These are phyloP conservation scores for Kwoniella dendrophila DNA, from an alignment of 768 basidiomycete species.

Conservation along the genomic window DNA sequence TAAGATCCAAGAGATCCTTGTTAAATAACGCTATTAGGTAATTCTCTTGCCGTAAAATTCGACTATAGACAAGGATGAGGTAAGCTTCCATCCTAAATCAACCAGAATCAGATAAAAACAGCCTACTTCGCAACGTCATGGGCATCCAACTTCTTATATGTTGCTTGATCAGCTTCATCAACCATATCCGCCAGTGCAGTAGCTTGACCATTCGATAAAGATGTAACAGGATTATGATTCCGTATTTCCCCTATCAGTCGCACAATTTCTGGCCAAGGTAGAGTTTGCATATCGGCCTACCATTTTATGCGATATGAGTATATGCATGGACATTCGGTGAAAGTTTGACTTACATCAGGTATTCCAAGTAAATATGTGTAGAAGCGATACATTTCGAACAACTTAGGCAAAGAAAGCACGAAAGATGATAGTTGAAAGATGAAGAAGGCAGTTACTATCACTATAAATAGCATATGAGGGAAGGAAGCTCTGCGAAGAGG, in stretches of 20 bases:
- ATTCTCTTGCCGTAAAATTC: constrained; percentile 97
- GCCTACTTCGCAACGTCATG: constrained; percentile 87
- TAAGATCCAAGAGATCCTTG: constrained; percentile 88
- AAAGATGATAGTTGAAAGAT: constrained; percentile 83
- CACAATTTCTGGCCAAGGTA: constrained; percentile 94
- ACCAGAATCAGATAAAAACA: neutral
- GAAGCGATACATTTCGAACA: constrained; percentile 93
- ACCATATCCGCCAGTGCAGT: constrained; percentile 61
- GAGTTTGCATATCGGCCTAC: constrained; percentile 95
- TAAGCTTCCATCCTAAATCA: neutral
- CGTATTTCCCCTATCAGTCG: constrained; percentile 84
- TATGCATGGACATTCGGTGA: neutral
- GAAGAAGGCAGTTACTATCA: constrained; percentile 83
- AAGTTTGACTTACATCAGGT: constrained; percentile 73
- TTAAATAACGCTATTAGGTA: constrained; percentile 98
- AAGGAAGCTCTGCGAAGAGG: constrained; percentile 37
- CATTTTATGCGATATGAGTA: too few relatives aligned
- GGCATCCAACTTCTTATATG: constrained; percentile 77
- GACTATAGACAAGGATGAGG: constrained; percentile 52
- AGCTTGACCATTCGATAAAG: constrained; percentile 58
- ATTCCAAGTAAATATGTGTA: constrained; percentile 91
- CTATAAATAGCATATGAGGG: constrained; percentile 46
- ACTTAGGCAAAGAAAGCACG: constrained; percentile 69
- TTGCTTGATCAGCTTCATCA: constrained; percentile 57
- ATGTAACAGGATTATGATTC: constrained; percentile 89